Base-by-base conservation (phyloP, 148 eudicot species). In the Polygonum maritimum region DNA sequence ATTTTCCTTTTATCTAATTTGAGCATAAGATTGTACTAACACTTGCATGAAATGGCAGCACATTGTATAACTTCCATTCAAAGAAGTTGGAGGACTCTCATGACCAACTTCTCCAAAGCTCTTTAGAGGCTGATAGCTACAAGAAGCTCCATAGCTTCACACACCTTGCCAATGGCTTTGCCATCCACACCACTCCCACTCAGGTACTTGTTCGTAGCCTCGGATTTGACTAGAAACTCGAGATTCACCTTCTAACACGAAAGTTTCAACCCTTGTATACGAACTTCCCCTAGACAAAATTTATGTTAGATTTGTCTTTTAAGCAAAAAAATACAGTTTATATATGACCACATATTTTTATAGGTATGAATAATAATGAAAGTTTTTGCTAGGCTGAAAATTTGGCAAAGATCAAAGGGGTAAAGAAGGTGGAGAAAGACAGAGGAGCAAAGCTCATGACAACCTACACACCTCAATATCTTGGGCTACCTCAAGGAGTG, bases 131-230 rank as follows among this genome's bases (percentile, higher is more conserved):
- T 47, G 91, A 90, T 15, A 80, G 82, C 80, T 95, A 89, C 81
- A 75, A 18, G 72, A 92, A 88, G 87, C 83, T 95, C 67, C 93
- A 89, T 48, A 91, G 96, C 91, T 95, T 89, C 86, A 89, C 89
- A 45, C 97, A 95, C 79, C 83, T 92, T 19, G 94, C 87, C 22
- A 90, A 87, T 74, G 99, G 97, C 76, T 92, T 95, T 76, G 79
- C 94, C 48, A 71, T 95, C 75, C 97, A 95, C 81, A 91, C 94
- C 16, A 85, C 97, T 58, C 82, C 83, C 63, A 78, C 93, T 78
- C 96, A 95, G 89, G 98, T 90, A 51, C 57, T 18, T 18, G n/a
- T 16, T 49, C 15, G 5, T 48, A 39, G 41, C 41, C 31, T 26
- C 31, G 31, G 31, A 0, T 26, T 26, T 26, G 31, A 26, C 41